Evolutionary conservation across 192 early-diverging fungal species (phyloP).

Genomic region (Backusella mclennaniae): DNA sequence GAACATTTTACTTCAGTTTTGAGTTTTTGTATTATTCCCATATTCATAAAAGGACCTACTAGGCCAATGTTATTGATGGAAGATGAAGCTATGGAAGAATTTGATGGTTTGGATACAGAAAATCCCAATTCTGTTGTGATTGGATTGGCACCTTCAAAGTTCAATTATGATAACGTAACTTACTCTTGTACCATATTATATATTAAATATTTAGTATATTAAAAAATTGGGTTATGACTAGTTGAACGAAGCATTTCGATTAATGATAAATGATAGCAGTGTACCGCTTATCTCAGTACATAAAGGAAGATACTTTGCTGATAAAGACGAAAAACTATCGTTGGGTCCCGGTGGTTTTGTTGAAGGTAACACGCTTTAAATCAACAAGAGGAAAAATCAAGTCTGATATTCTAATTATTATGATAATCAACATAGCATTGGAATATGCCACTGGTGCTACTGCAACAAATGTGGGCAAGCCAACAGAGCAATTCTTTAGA

Average conservation of each 20-base stretch:
- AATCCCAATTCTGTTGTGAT: constrained; percentile 79
- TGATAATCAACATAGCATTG: constrained; percentile 42
- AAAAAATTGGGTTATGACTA: constrained; percentile 23
- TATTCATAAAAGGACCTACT: background rate
- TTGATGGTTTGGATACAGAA: constrained; percentile 51
- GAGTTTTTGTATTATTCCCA: background rate
- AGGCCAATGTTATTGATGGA: constrained; percentile 81
- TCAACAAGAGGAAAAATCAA: background rate
- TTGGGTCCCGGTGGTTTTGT: constrained; percentile 93
- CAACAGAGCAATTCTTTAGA: constrained; percentile 71
- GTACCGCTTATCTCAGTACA: constrained; percentile 80
- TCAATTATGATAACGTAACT: constrained; percentile 63
- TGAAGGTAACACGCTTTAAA: constrained; percentile 26
- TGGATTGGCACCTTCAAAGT: constrained; percentile 72
- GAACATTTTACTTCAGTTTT: background rate
- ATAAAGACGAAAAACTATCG: constrained; percentile 54
- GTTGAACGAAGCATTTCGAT: constrained; percentile 76
- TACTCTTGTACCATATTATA: background rate
- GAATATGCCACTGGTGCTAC: constrained; percentile 72
- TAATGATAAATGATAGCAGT: constrained; percentile 51
- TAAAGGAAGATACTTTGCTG: constrained; percentile 78
- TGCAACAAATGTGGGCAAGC: constrained; percentile 82
- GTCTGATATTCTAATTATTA: background rate
- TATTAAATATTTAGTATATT: background rate
- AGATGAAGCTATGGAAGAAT: constrained; percentile 68